Evolutionary conservation across 176 grass and related monocot genomes (phyloP), one percentile per base, ranked within the genome.

Genomic region (Juncus effusus): DNA sequence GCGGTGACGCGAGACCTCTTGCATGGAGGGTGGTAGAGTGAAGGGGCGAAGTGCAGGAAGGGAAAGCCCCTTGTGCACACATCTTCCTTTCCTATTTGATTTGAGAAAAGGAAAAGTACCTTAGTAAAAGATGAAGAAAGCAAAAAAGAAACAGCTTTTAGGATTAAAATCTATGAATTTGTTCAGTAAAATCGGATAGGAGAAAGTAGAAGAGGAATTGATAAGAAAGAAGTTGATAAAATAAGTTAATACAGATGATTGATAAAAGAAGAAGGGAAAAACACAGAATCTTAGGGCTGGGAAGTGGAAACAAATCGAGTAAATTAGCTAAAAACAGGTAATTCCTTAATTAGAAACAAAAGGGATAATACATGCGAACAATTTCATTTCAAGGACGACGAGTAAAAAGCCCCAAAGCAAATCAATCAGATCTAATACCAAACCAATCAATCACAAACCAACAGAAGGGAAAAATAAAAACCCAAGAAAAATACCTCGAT

Each of bases 1-100:
- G 84, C 88, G 5, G 80, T 77, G 59, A 83, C 77, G 40, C 80
- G 88, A 54, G 79, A 74, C 63, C 88, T 86, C 88, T 97, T 92
- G 75, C 85, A 74, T 40, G 73, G 70, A 45, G 60, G 56, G 69
- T 56, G 49, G 66, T 56, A 64, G 42, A 57, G 10, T 0, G 11
- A 35, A 62, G 64, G 44, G 35, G 69, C 54, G 3, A 57, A 72
- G 64, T 79, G 49, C 28, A 58, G 69, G 49, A 63, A 56, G 49
- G 72, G 54, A 65, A 72, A 70, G 12, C 77, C 60, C 47, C 49
- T 67, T 16, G 56, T 44, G 67, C 77, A 72, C 13, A 73, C 45
- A 62, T 79, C 67, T 36, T 79, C 59, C 4, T 72, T 73, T 10
- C 66, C 77, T 79, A 67, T 63, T 63, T 13, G 60, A 38, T 13